Evolutionary conservation across 2,329 filamentous ascomycete species (phyloP).

Genomic region (Fusarium pseudoanthophilum): DNA sequence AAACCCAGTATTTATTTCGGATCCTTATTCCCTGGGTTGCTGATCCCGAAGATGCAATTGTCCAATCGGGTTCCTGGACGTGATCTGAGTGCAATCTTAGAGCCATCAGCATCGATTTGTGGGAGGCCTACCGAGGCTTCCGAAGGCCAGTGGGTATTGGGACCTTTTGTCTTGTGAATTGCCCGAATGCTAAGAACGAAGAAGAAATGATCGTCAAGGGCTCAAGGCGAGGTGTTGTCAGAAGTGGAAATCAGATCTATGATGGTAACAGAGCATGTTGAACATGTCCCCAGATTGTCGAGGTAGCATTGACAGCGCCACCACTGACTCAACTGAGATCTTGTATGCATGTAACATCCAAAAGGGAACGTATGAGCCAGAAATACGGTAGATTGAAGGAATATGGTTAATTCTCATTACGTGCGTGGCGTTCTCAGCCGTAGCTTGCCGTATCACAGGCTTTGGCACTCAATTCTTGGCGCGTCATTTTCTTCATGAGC

Average conservation of each 20-base stretch:
- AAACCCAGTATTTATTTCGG: neutral
- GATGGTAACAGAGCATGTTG: no score
- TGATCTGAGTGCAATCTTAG: neutral
- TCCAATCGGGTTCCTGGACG: neutral
- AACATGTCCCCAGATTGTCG: neutral
- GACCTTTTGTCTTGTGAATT: neutral
- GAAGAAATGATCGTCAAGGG: neutral
- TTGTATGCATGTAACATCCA: neutral
- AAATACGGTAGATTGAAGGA: neutral
- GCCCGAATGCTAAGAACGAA: neutral
- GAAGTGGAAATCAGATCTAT: neutral
- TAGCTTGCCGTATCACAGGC: neutral
- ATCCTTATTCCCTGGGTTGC: neutral
- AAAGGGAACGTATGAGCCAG: neutral
- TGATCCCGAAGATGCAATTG: neutral
- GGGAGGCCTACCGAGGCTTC: constrained; percentile 2
- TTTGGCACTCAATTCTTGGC: neutral
- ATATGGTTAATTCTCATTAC: neutral
- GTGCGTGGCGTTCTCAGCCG: neutral
- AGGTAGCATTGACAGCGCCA: neutral
- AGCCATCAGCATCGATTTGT: constrained; percentile 2
- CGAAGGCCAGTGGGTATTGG: neutral
- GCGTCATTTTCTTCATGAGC: constrained; percentile 3
- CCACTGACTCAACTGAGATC: neutral
- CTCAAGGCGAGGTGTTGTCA: neutral